Evolutionary conservation across 441 rosid genomes (phyloP).

Genomic region (Erysimum pusillum): DNA sequence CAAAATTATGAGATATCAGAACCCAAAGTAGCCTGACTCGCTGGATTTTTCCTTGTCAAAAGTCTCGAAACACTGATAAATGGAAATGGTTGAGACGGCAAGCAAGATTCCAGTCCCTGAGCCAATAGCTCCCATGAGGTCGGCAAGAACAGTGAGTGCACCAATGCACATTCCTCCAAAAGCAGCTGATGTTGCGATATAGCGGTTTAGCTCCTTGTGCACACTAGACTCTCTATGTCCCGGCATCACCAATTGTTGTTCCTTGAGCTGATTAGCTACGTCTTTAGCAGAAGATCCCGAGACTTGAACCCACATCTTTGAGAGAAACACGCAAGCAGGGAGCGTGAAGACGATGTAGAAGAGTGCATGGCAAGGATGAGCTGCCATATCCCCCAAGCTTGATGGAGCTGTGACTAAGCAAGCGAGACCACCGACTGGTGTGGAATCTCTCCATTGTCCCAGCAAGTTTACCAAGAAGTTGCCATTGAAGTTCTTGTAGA

Average conservation of each 20-base stretch:
- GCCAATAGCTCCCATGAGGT: slow-evolving; percentile 29
- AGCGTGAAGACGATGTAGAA: not conserved
- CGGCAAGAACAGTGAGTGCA: slow-evolving; percentile 47
- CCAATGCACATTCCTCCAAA: slow-evolving; percentile 52
- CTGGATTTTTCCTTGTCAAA: slow-evolving; percentile 22
- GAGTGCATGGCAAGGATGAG: not conserved
- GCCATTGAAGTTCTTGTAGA: not conserved
- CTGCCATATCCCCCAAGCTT: not conserved
- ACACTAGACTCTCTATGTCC: slow-evolving; percentile 31
- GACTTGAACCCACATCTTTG: not conserved
- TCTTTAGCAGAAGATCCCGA: not conserved
- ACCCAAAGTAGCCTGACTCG: slow-evolving; percentile 21
- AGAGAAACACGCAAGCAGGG: not conserved
- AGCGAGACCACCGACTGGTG: not conserved
- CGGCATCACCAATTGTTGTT: slow-evolving; percentile 28
- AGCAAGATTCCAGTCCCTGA: slow-evolving; percentile 33
- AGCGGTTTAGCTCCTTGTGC: slow-evolving; percentile 23
- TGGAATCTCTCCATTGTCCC: not conserved
- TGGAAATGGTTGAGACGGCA: slow-evolving; percentile 28
- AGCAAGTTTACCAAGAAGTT: not conserved
- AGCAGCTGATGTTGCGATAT: slow-evolving; percentile 42
- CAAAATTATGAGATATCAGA: no score
- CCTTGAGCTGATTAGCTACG: not conserved
- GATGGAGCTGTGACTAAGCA: not conserved
- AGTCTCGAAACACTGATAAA: slow-evolving; percentile 32